phyloP scores from a whole-genome alignment of 345 rosid species.

The Trapa bicornis region DNA sequence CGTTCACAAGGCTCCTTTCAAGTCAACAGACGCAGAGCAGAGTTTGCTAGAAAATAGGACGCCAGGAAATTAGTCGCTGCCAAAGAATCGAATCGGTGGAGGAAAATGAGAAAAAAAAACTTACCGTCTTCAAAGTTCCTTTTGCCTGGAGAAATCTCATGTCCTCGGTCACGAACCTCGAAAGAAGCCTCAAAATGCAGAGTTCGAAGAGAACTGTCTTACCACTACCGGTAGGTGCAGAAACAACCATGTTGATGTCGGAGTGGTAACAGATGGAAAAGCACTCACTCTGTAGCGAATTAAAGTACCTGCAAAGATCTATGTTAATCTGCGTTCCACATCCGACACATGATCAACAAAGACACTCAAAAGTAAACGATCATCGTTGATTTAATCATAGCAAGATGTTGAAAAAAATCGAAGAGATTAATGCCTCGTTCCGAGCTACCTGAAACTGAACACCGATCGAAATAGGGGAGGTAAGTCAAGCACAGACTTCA shows the following conservation, averaged over 20 bases:
- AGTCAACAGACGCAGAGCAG: neutral
- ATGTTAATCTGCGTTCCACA: neutral
- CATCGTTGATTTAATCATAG: neutral
- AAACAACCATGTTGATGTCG: slow-evolving; percentile 79
- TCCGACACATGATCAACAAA: neutral
- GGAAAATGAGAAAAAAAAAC: slow-evolving; percentile 7
- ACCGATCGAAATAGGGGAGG: slow-evolving; percentile 57
- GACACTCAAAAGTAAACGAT: neutral
- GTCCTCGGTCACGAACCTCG: slow-evolving; percentile 49
- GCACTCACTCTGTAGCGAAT: slow-evolving; percentile 93
- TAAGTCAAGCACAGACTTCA: slow-evolving; percentile 68
- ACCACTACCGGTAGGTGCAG: slow-evolving; percentile 99
- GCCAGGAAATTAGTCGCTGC: no score
- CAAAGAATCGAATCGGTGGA: no score
- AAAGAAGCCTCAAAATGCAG: slow-evolving; percentile 78
- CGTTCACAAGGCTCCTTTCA: neutral
- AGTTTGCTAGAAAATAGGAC: neutral
- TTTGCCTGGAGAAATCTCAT: slow-evolving; percentile 50
- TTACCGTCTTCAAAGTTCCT: slow-evolving; percentile 89
- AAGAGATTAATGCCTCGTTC: slow-evolving; percentile 1
- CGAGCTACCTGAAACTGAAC: slow-evolving; percentile 58
- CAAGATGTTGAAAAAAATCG: neutral
- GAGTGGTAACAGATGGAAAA: slow-evolving; percentile 73
- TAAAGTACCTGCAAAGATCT: slow-evolving; percentile 49
- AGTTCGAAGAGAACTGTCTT: slow-evolving; percentile 93